Conservation (phyloP, 305 asterid species). For the Rubia tinctorum region DNA sequence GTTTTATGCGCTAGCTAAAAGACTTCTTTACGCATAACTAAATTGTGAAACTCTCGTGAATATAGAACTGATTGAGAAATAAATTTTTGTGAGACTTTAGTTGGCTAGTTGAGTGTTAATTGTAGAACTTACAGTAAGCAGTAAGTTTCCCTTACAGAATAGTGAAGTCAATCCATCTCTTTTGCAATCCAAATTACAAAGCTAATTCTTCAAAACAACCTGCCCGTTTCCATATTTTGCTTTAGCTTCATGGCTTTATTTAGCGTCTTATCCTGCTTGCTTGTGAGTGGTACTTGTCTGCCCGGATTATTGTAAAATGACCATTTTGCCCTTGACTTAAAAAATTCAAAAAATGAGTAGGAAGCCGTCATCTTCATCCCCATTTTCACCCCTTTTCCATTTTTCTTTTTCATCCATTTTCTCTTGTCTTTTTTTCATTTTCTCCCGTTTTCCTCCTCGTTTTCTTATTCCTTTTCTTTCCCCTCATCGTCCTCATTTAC, state of each 20-base stretch:
- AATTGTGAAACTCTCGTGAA: no score
- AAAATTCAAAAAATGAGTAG: no score
- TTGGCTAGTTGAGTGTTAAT: neutral
- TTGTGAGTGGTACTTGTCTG: constrained; percentile 23
- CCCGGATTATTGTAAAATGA: no score
- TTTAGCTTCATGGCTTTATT: neutral
- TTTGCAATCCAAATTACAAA: neutral
- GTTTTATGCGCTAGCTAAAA: neutral
- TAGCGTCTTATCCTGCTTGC: constrained; percentile 17
- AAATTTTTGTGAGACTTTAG: neutral
- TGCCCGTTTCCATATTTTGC: neutral
- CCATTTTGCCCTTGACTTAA: no score
- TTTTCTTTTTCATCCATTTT: no score
- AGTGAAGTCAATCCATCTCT: neutral
- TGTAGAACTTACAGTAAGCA: neutral
- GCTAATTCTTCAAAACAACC: neutral
- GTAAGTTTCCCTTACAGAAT: neutral
- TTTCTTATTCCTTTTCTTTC: no score
- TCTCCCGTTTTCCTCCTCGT: no score
- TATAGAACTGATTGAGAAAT: neutral
- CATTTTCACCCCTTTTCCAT: no score
- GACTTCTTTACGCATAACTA: no score
- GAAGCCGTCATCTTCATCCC: no score
- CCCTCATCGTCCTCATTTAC: no score
- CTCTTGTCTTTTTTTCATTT: no score